Evolutionary conservation across 2,329 filamentous ascomycete genomes (phyloP).

Genomic region (Clarireedia paspali): DNA sequence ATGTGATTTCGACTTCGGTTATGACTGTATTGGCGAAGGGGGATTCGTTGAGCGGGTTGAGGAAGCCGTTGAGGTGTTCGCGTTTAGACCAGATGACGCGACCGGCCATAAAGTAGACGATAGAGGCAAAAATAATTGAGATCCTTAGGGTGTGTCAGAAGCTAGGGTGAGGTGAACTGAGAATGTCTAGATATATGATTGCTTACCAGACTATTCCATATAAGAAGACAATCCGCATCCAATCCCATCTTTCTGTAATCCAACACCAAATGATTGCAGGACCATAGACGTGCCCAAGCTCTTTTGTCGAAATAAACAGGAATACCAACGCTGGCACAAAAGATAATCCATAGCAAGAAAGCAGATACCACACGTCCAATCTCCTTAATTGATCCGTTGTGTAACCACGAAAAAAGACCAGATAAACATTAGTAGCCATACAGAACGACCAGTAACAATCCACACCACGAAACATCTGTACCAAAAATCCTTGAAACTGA

Average conservation of each 20-base stretch:
- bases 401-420: conserved; percentile 49
- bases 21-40: conserved; percentile 28
- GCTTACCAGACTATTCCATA: conserved; percentile 59
- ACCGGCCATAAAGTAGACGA: conserved; percentile 58
- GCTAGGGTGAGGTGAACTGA: background rate
- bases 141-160: conserved; percentile 28
- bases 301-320: conserved; percentile 37
- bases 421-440: conserved; percentile 53
- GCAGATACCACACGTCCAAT: conserved; percentile 47
- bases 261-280: conserved; percentile 64
- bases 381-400: conserved; percentile 39
- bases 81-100: conserved; percentile 55
- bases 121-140: conserved; percentile 49
- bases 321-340: conserved; percentile 43
- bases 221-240: conserved; percentile 64
- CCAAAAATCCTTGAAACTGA: conserved; percentile 68
- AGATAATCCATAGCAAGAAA: conserved; percentile 45
- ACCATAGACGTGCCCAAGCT: conserved; percentile 26
- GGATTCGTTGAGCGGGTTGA: conserved; percentile 41
- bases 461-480: conserved; percentile 62
- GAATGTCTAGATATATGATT: conserved; percentile 18
- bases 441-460: conserved; percentile 46
- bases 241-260: conserved; percentile 58
- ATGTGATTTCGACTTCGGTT: conserved; percentile 36
- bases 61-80: conserved; percentile 49